Percentiles rank a stretch among this genome's conserved stretches.
Conservation (phyloP, 495 filamentous ascomycete species). For the Margaritispora aquatica region DNA sequence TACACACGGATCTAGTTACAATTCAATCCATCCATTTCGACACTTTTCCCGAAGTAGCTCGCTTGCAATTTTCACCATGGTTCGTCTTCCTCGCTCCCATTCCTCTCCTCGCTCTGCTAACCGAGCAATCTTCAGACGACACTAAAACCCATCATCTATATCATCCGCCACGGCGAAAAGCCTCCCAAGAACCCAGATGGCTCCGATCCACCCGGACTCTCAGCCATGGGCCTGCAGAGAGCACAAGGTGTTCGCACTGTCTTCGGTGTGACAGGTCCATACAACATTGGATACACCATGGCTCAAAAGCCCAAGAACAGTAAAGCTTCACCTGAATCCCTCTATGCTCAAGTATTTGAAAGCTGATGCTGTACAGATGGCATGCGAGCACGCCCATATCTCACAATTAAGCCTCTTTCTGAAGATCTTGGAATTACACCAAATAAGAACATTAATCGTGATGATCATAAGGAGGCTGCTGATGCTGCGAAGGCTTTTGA, state of each 20-base stretch:
- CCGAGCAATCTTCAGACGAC: neutral
- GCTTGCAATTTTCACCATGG: too few species aligned
- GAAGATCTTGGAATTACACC: slow-evolving; percentile 43
- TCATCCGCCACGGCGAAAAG: slow-evolving; percentile 57
- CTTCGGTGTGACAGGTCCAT: slow-evolving; percentile 38
- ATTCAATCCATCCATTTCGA: too few species aligned
- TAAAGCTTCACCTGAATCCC: slow-evolving; percentile 10
- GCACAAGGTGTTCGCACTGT: slow-evolving; percentile 44
- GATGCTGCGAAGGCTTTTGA: slow-evolving; percentile 37
- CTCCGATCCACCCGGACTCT: slow-evolving; percentile 38
- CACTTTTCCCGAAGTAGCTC: too few species aligned
- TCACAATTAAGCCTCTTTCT: slow-evolving; percentile 46
- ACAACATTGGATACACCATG: slow-evolving; percentile 48
- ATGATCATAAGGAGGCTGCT: slow-evolving; percentile 40
- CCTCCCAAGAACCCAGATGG: slow-evolving; percentile 27
- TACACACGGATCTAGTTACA: neutral
- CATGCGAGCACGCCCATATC: slow-evolving; percentile 39
- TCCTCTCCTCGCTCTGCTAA: neutral
- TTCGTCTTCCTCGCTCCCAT: neutral
- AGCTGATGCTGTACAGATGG: slow-evolving; percentile 32
- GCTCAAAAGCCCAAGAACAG: slow-evolving; percentile 42
- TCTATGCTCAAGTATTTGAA: neutral
- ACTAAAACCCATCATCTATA: slow-evolving; percentile 32
- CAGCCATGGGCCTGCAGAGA: slow-evolving; percentile 37
- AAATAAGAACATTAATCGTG: slow-evolving; percentile 39